Evolutionary conservation across 306 rosid genomes (phyloP).

Genomic region (Cicer arietinum): DNA sequence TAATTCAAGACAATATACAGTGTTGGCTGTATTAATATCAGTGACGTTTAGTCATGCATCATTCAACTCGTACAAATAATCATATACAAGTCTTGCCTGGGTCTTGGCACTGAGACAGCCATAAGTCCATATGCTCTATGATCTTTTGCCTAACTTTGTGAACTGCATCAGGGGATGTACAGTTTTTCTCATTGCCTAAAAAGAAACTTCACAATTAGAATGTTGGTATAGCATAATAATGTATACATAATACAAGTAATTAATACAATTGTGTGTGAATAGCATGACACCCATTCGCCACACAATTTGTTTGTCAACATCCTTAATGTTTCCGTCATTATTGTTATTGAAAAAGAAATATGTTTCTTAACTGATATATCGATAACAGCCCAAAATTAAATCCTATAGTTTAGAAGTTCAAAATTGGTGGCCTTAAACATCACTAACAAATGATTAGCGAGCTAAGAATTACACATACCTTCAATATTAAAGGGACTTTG

Average conservation of each 20-base stretch:
- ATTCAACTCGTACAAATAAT: slow-evolving; percentile 14
- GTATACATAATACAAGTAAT: slow-evolving; percentile 7
- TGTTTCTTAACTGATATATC: slow-evolving; percentile 8
- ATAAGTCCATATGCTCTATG: slow-evolving; percentile 72
- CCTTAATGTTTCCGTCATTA: background rate
- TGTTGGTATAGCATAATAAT: background rate
- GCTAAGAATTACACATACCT: slow-evolving; percentile 58
- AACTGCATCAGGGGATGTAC: slow-evolving; percentile 82
- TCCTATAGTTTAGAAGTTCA: background rate
- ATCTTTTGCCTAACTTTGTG: slow-evolving; percentile 81
- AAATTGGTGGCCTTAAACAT: background rate
- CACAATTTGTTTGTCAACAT: background rate
- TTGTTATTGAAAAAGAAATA: background rate
- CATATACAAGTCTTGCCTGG: slow-evolving; percentile 46
- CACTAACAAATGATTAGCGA: slow-evolving; percentile 24
- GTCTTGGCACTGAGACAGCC: slow-evolving; percentile 78
- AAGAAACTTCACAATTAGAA: slow-evolving; percentile 35
- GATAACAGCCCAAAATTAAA: slow-evolving; percentile 8
- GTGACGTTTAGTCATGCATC: slow-evolving; percentile 14
- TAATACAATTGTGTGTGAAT: background rate
- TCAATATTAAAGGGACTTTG: slow-evolving; percentile 71
- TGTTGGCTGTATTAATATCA: slow-evolving; percentile 16
- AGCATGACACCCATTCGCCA: background rate
- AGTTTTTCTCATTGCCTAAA: slow-evolving; percentile 73
- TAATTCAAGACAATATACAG: slow-evolving; percentile 12